Base-by-base conservation (phyloP, 331 rosid species). In the Pyrus hybrid region DNA sequence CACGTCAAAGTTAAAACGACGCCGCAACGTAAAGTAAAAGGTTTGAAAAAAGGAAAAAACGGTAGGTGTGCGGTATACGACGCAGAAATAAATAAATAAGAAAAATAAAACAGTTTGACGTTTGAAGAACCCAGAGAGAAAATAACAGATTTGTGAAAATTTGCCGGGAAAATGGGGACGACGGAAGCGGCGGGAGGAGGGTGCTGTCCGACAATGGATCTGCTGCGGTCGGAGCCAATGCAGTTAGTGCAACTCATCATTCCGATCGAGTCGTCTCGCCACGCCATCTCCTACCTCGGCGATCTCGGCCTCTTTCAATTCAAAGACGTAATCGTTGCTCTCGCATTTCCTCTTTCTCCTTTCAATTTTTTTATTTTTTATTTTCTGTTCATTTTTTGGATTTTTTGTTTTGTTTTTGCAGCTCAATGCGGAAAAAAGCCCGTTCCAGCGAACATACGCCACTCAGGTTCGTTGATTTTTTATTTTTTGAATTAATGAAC, bases 211-310 rank as follows among this genome's bases (percentile, higher is more conserved):
- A 71, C 77, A 69, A 89, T 91, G 98, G 93, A 91, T 89, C 86
- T 91, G 70, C 84, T 93, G 25, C 94, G 94, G 10, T 93, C 98
- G 71, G 96, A 91, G 86, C 89, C 93, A 53, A 93, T 91, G 98
- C 96, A 89, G 37, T 71, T 93, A 23, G 94, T 56, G 82, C 98
- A 91, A 66, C 87, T 89, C 73, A 89, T 93, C 76, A 89, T 93
- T 83, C 96, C 96, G 56, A 82, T 84, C 45, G 98, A 93, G 76
- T 76, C 97, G 30, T 93, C 89, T 80, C 74, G 78, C 60, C 80
- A 85, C 72, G 74, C 89, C 72, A 77, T 91, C 76, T 82, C 88
- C 6, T 88, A 91, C 76, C 89, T 91, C 17, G 97, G 98, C 45
- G 91, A 88, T 66, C 93, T 91, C 37, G 91, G 91, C 32, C 96